Evolutionary conservation across 2,329 filamentous ascomycete species (phyloP).

Genomic region (Thelonectria rubi): DNA sequence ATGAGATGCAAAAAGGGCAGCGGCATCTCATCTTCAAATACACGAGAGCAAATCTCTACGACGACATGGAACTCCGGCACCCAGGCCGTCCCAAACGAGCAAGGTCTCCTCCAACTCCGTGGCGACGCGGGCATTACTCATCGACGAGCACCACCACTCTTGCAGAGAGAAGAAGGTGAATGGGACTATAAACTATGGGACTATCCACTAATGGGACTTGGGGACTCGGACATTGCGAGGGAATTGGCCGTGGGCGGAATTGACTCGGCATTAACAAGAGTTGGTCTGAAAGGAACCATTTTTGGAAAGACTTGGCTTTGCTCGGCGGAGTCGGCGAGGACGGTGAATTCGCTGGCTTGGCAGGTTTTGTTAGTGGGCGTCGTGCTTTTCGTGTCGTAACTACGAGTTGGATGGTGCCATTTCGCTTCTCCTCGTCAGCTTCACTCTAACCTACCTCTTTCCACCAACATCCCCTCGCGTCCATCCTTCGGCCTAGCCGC

Average conservation of each 20-base stretch:
- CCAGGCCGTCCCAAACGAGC: not conserved
- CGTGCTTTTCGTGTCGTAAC: not conserved
- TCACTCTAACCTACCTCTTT: too few relatives aligned
- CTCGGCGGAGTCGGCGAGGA: not conserved
- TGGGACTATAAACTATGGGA: too few relatives aligned
- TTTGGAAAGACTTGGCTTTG: not conserved
- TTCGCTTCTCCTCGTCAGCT: not conserved
- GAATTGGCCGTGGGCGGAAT: conserved; percentile 10
- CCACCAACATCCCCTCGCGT: not conserved
- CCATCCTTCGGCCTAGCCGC: too few relatives aligned
- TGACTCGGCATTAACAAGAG: conserved; percentile 14
- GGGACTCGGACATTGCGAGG: conserved; percentile 20
- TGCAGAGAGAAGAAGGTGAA: too few relatives aligned
- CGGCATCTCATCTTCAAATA: conserved; percentile 20
- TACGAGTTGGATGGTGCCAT: not conserved
- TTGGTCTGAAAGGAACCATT: not conserved
- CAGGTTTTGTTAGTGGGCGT: not conserved
- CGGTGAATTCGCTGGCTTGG: not conserved
- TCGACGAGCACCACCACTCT: not conserved
- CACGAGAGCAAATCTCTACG: not conserved
- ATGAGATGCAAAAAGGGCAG: not conserved
- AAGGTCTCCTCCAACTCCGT: conserved; percentile 17
- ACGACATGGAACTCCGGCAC: not conserved
- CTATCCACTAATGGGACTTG: too few relatives aligned
- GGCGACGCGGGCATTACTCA: conserved; percentile 22